phyloP scores from a whole-genome alignment of 1,284 basidiomycete species.

The Exsudoporus floridanus region DNA sequence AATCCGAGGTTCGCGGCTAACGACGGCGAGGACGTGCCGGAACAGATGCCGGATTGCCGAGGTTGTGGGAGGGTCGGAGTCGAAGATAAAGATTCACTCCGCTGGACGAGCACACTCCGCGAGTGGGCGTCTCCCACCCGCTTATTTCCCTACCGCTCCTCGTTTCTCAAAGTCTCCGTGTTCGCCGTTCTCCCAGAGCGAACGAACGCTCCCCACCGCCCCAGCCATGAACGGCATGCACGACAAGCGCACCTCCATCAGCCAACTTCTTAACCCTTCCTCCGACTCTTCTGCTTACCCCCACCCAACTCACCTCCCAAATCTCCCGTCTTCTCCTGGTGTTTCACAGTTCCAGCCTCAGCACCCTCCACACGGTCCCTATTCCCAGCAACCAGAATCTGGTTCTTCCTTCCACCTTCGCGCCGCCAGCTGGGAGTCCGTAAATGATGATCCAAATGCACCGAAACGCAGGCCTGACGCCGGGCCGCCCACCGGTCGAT shows the following conservation, averaged over 20 bases:
- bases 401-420: conserved; percentile 41
- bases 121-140: conserved; percentile 31
- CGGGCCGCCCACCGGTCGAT: conserved; percentile 31
- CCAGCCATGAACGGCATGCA: conserved; percentile 46
- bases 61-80: conserved; percentile 28
- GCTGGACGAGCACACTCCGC: conserved; percentile 31
- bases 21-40: conserved; percentile 20
- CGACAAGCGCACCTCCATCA: conserved; percentile 54
- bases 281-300: conserved; percentile 35
- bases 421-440: conserved; percentile 45
- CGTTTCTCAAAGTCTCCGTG: conserved; percentile 19
- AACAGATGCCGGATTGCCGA: conserved; percentile 28
- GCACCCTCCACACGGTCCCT: conserved; percentile 31
- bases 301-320: conserved; percentile 32
- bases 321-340: conserved; percentile 24
- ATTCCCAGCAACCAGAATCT: conserved; percentile 32
- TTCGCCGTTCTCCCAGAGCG: conserved; percentile 7
- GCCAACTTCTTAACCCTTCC: conserved; percentile 50
- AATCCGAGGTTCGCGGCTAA: conserved; percentile 31
- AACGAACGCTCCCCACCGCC: conserved; percentile 15
- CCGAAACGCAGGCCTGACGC: conserved; percentile 37
- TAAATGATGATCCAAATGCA: conserved; percentile 37
- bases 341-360: conserved; percentile 33
- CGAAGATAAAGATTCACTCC: conserved; percentile 25
- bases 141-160: conserved; percentile 30